Base-by-base conservation (phyloP, 345 rosid species). In the Theobroma cacao region DNA sequence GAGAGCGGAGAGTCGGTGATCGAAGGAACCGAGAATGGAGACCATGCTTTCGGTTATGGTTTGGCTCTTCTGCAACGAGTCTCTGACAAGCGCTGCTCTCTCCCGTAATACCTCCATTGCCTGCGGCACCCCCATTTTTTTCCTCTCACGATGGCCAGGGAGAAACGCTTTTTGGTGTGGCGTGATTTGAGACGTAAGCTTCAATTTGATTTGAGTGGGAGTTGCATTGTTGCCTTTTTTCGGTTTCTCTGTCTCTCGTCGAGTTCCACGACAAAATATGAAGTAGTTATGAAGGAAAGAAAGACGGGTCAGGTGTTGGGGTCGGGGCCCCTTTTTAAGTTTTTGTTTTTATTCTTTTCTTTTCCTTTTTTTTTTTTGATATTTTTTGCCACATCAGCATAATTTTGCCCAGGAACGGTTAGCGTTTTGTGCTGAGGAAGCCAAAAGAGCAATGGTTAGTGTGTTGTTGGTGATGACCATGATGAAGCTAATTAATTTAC, bases 1-100 rank as follows among this genome's bases (percentile, higher is more conserved):
- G 56, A 96, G 97, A 75, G 97, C 93, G 33, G 99, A 94, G 87
- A 96, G 99, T 30, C 99, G 98, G 87, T 91, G 90, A 74, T 96
- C 98, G 84, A 94, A 96, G 59, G 99, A 96, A 45, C 98, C 97
- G 75, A 96, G 95, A 83, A 94, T 96, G 78, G 92, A 78, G 79
- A 94, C 97, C 98, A 96, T 94, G 82, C 74, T 89, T 79, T 94
- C 97, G 76, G 99, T 92, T 50, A 90, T 88, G 81, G 92, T 89
- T 76, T 96, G 99, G 86, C 97, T 96, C 84, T 88, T 94, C 9
- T 87, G 92, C 69, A 94, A 79, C 50, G 98, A 90, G 40, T 89
- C 97, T 40, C 91, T 87, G 55, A 91, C 86, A 48, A 87, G 78
- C 24, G 81, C 83, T 2, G 92, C 94, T 83, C 98, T 82, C 72